These are phyloP conservation scores for Tolypocladium cylindrosporum DNA, from an alignment of 2,329 filamentous ascomycete genomes.

Conservation along the genomic window DNA sequence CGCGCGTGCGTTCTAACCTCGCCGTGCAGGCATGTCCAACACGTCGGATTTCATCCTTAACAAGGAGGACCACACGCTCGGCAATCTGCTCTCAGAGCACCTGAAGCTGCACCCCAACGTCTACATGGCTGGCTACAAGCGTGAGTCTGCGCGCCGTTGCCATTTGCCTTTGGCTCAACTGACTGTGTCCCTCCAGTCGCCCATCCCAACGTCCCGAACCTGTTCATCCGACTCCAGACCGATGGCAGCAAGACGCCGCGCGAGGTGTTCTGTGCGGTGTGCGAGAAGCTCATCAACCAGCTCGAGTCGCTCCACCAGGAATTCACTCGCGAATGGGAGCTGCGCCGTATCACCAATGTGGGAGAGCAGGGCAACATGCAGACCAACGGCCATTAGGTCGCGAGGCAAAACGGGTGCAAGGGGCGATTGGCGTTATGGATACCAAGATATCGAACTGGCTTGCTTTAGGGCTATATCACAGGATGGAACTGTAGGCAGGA, in stretches of 20 bases:
- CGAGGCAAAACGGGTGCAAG: not conserved
- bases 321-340: conserved; percentile 86
- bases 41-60: conserved; percentile 91
- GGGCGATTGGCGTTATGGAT: conserved; percentile 14
- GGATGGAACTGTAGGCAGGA: not conserved
- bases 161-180: conserved; percentile 11
- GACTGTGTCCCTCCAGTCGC: conserved; percentile 25
- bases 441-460: conserved; percentile 3
- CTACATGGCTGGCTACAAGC: conserved; percentile 86
- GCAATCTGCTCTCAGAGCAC: conserved; percentile 77
- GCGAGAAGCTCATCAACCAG: conserved; percentile 72
- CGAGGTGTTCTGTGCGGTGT: conserved; percentile 72
- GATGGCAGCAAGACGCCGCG: conserved; percentile 84
- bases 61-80: conserved; percentile 95
- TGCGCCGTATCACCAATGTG: conserved; percentile 72
- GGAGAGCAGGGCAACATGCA: conserved; percentile 44
- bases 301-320: conserved; percentile 72
- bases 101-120: conserved; percentile 79
- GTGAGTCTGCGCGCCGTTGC: conserved; percentile 32
- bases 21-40: conserved; percentile 65
- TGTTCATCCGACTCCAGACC: conserved; percentile 76
- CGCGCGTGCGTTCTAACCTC: not conserved
- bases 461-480: conserved; percentile 2
- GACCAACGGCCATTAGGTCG: conserved; percentile 20
- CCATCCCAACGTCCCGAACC: conserved; percentile 51